A percentile compares a stretch with the other conserved stretches of the same genome.
These are phyloP conservation scores for Yamadazyma friedrichii DNA, from an alignment of 1,139 yeast species.

Conservation along the genomic window DNA sequence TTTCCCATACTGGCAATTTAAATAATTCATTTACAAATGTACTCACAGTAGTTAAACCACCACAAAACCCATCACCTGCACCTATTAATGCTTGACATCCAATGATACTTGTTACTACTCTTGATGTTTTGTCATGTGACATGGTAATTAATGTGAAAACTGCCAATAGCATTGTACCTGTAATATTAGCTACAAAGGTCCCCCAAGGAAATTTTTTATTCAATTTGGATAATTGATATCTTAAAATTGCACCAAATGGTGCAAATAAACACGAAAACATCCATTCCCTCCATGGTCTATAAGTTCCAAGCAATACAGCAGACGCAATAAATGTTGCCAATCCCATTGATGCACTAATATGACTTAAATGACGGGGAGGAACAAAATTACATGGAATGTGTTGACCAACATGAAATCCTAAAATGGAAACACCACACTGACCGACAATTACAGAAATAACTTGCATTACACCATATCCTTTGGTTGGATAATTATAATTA, in stretches of 20 bases:
- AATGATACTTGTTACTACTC: slow-evolving; percentile 31
- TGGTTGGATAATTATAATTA: slow-evolving; percentile 47
- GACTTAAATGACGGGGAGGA: slow-evolving; percentile 18
- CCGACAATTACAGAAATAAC: slow-evolving; percentile 37
- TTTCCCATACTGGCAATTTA: slow-evolving; percentile 27
- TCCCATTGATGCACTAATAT: slow-evolving; percentile 23
- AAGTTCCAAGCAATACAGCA: slow-evolving; percentile 41
- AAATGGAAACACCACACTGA: slow-evolving; percentile 34
- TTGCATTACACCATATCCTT: slow-evolving; percentile 81
- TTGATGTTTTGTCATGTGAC: slow-evolving; percentile 32
- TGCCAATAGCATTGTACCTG: slow-evolving; percentile 59
- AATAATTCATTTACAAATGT: slow-evolving; percentile 71
- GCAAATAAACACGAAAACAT: slow-evolving; percentile 56
- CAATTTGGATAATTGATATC: slow-evolving; percentile 60
- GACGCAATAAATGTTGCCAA: slow-evolving; percentile 38
- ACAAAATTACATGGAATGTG: slow-evolving; percentile 21
- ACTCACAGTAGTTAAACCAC: slow-evolving; percentile 73
- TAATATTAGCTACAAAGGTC: slow-evolving; percentile 66
- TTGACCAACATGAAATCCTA: slow-evolving; percentile 35
- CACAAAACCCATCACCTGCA: slow-evolving; percentile 71
- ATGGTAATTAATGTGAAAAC: slow-evolving; percentile 49
- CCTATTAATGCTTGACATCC: slow-evolving; percentile 58
- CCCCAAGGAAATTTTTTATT: slow-evolving; percentile 55
- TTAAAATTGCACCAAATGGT: slow-evolving; percentile 61
- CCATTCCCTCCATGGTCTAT: slow-evolving; percentile 60